Base-by-base conservation (phyloP, 179 eudicot species). In the Spinacia oleracea region DNA sequence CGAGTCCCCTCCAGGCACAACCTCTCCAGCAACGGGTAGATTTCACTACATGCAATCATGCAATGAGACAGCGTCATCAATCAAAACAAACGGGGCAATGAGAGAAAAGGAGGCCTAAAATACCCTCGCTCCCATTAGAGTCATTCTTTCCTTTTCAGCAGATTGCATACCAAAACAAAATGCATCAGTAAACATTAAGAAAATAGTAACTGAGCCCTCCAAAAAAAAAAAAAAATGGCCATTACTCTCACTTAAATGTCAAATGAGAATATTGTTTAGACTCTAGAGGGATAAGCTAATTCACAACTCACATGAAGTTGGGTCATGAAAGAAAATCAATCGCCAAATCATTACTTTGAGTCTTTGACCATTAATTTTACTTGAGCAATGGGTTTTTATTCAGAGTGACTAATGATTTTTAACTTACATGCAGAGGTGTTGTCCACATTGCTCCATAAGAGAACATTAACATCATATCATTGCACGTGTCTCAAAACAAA, bases 1-100 rank as follows among this genome's bases (percentile, higher is more conserved):
- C 96, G 97, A 80, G 93, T 91, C 83, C 99, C 99, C 72, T 90
- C 90, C 76, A 96, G 81, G 83, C 97, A 92, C 50, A 91, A 78
- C 85, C 85, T 86, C 91, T 94, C 92, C 87, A 96, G 79, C 72
- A 81, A 77, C 43, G 94, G 89, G 84, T 92, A 93, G 80, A 96
- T 72, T 81, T 92, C 94, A 85, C 99, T 94, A 58, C 79, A 87
- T 12, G 72, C 32, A 77, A 59, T 87, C 81, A 86, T 12, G 66
- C 32, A 77, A 53, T 53, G 59, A 67, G 51, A 70, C 64, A 73
- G 42, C 34, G 29, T 55, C 18, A 73, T 66, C 27, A 66, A 27
- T 40, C 3, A 60, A 70, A 55, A 7, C 67, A 70, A 10, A 51
- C 2, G 55, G 23, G 21, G 20, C 38, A 48, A 32, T 50, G 55